phyloP scores from a whole-genome alignment of 2,329 filamentous ascomycete species.

The Xylaria multiplex region DNA sequence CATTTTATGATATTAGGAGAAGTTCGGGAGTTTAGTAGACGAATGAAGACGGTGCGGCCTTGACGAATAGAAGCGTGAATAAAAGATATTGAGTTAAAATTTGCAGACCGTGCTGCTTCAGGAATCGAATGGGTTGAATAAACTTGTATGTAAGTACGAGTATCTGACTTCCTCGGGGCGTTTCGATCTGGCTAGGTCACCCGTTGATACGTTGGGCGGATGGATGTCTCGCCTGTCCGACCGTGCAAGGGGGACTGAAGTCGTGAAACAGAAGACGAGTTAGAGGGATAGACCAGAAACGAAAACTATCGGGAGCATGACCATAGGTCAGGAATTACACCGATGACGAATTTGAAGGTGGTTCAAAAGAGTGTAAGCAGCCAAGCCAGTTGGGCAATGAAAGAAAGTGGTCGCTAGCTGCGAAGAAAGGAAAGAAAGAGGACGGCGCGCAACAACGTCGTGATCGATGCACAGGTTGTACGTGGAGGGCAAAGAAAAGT shows the following conservation, averaged over 20 bases:
- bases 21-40: slow-evolving; percentile 5
- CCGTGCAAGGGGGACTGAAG: slow-evolving; percentile 35
- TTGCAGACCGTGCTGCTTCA: slow-evolving; percentile 57
- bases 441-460: slow-evolving; percentile 49
- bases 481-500: slow-evolving; percentile 52
- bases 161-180: slow-evolving; percentile 31
- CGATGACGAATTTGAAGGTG: slow-evolving; percentile 47
- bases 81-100: slow-evolving; percentile 43
- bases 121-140: slow-evolving; percentile 53
- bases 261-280: slow-evolving; percentile 41
- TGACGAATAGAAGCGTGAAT: slow-evolving; percentile 49
- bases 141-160: slow-evolving; percentile 33
- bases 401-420: slow-evolving; percentile 56
- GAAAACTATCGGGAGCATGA: slow-evolving; percentile 45
- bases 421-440: slow-evolving; percentile 54
- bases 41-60: slow-evolving; percentile 48
- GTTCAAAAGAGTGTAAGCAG: slow-evolving; percentile 65
- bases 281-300: slow-evolving; percentile 41
- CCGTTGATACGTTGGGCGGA: slow-evolving; percentile 34
- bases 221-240: slow-evolving; percentile 31
- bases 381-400: slow-evolving; percentile 66
- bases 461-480: slow-evolving; percentile 45
- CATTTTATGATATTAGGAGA: slow-evolving; percentile 53
- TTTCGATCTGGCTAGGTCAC: slow-evolving; percentile 37
- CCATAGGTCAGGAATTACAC: slow-evolving; percentile 51